Conservation (phyloP, 208 protist genomes). For the Angomonas ambiguus region DNA sequence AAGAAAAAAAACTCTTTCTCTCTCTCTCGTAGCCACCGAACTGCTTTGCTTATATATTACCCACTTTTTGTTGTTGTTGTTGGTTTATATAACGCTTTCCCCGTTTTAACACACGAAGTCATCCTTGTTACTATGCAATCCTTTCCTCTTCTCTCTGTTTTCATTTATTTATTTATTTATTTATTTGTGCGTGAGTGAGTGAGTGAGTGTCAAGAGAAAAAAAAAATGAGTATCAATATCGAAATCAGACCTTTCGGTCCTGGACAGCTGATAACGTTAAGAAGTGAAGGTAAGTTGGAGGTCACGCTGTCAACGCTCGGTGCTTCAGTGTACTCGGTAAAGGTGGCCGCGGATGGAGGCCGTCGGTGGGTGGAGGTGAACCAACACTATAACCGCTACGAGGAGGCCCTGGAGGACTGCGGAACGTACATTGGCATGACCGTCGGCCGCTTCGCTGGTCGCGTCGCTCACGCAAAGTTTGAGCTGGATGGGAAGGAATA, state of each 20-base stretch:
- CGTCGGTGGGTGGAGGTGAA: slow-evolving; percentile 56
- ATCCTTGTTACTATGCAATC: too few relatives aligned
- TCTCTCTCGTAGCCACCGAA: neutral
- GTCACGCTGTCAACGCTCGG: slow-evolving; percentile 46
- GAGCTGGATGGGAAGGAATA: slow-evolving; percentile 37
- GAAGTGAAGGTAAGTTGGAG: slow-evolving; percentile 24
- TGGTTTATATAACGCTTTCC: too few relatives aligned
- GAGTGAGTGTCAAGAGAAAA: too few relatives aligned
- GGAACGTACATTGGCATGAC: slow-evolving; percentile 52
- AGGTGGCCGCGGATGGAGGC: slow-evolving; percentile 16
- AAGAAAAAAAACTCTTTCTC: neutral
- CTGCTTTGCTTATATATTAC: slow-evolving; percentile 1
- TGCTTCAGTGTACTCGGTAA: slow-evolving; percentile 39
- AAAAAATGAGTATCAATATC: slow-evolving; percentile 23
- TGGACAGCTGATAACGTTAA: slow-evolving; percentile 37
- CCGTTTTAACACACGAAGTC: too few relatives aligned
- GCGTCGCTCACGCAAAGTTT: slow-evolving; percentile 44
- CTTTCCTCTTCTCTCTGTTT: slow-evolving; percentile 1
- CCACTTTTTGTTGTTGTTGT: too few relatives aligned
- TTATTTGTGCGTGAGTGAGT: too few relatives aligned
- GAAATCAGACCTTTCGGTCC: slow-evolving; percentile 30
- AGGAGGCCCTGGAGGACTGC: slow-evolving; percentile 35
- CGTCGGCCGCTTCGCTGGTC: slow-evolving; percentile 59
- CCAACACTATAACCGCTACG: slow-evolving; percentile 40
- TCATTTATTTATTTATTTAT: neutral